Evolutionary conservation across 1,284 basidiomycete species (phyloP).

Genomic region (Pseudozyma flocculosa): DNA sequence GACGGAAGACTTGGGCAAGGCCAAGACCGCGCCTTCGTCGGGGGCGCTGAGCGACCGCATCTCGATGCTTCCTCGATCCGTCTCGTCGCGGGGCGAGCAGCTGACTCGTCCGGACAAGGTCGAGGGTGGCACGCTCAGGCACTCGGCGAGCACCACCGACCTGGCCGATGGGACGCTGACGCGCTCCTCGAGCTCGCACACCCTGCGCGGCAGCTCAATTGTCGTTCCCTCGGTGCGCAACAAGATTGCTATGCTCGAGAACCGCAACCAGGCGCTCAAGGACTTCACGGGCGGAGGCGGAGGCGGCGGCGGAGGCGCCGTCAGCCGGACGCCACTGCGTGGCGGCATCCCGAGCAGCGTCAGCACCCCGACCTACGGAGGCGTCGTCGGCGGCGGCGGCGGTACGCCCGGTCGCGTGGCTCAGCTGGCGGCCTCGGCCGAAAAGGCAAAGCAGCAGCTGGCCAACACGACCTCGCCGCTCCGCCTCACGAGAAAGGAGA

Average conservation of each 20-base stretch:
- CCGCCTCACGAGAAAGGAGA: constrained; percentile 21
- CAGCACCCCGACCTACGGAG: constrained; percentile 1
- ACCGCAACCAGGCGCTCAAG: constrained; percentile 20
- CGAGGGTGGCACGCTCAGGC: constrained; percentile 6
- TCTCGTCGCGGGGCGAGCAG: background rate
- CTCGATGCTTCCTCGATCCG: background rate
- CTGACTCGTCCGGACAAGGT: background rate
- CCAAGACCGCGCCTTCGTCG: background rate
- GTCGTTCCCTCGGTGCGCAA: constrained; percentile 49
- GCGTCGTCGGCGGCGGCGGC: background rate
- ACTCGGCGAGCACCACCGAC: constrained; percentile 32
- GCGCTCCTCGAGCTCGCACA: constrained; percentile 32
- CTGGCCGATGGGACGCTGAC: constrained; percentile 9
- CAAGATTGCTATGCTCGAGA: constrained; percentile 52
- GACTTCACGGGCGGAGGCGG: constrained; percentile 21
- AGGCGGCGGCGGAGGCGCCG: constrained; percentile 1
- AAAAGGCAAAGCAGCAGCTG: constrained; percentile 5
- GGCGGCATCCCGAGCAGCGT: background rate
- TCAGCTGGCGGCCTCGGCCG: constrained; percentile 6
- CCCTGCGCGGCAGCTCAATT: constrained; percentile 29
- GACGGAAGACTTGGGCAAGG: too few species aligned
- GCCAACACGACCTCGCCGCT: background rate
- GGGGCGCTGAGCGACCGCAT: too few species aligned
- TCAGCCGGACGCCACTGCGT: background rate
- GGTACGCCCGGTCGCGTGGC: constrained; percentile 9